Evolutionary conservation across 805 yeast genomes (phyloP), one percentile per base, ranked within the genome.

Genomic region (Candida chauliodis): DNA sequence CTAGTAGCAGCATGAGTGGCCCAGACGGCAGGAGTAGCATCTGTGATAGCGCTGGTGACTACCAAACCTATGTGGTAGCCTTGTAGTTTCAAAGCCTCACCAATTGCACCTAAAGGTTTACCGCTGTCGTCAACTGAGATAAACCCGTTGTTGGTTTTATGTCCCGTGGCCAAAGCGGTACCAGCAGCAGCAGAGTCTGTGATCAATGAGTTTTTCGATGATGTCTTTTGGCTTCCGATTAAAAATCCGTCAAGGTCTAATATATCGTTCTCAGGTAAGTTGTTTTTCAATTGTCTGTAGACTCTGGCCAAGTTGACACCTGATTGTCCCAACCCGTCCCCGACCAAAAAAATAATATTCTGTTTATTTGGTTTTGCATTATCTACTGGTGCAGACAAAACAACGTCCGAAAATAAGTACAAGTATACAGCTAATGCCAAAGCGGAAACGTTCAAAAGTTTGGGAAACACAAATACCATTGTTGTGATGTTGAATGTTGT

Each of bases 161-260:
- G 49, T 5, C 80, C 90, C 59, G 96, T 87, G 0, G 95, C 72
- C 52, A 89, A 89, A 1, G 95, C 96, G 4, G 96, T 88, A 13
- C 96, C 96, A 11, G 96, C 97, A 2, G 96, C 97, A 6, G 97
- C 97, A 14, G 95, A 84, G 58, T 89, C 97, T 0, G 97, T 89
- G 44, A 89, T 78, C 48, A 84, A 66, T 1, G 95, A 84, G 47
- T 71, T 67, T 22, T 79, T 77, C n/a, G 95, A 84, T 42, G 90
- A 71, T 0, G 97, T 89, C 47, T 96, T 73, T 8, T 95, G 84
- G 16, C 84, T 73, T 18, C 97, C 97, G 38, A 89, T 75, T 32
- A 87, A 64, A 55, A 81, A 77, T 41, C 73, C 66, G 57, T 88
- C 96, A 26, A 88, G 52, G 6, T 64, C 58, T 45, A 86, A 66